Percentiles rank a stretch among this genome's conserved stretches.
These are phyloP conservation scores for Cucumis hystrix DNA, from an alignment of 306 rosid species.

Conservation along the genomic window DNA sequence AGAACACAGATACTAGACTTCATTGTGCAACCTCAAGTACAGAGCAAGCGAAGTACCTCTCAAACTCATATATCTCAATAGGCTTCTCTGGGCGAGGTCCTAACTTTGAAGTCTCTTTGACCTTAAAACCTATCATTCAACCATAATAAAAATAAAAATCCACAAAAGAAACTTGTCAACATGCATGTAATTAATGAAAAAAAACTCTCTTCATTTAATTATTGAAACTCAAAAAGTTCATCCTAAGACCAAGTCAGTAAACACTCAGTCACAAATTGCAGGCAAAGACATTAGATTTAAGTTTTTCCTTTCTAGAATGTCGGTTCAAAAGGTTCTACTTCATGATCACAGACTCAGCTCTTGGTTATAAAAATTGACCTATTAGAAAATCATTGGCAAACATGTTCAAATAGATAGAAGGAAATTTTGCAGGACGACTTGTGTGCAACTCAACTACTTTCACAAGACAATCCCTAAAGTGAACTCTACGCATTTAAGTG, in stretches of 20 bases:
- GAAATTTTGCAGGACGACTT: background rate
- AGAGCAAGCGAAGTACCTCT: conserved; percentile 38
- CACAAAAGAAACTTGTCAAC: background rate
- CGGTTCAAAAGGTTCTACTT: background rate
- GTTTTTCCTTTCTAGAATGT: background rate
- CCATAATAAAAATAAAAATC: background rate
- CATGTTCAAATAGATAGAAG: background rate
- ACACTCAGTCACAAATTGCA: background rate
- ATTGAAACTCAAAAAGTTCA: background rate
- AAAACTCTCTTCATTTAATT: background rate
- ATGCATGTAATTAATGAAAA: background rate
- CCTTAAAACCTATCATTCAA: conserved; percentile 42
- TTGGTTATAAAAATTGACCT: background rate
- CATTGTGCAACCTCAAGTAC: background rate
- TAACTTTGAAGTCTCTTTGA: conserved; percentile 70
- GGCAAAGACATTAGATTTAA: background rate
- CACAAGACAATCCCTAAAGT: background rate
- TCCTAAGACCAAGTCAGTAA: background rate
- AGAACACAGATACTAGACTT: background rate
- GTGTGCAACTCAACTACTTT: background rate
- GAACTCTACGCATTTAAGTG: background rate
- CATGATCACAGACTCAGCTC: background rate
- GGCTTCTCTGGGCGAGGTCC: conserved; percentile 94
- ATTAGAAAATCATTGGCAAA: background rate
- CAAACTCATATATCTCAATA: conserved; percentile 90